A percentile compares a stretch with the other conserved stretches of the same genome.
Evolutionary conservation across 192 early-diverging fungal genomes (phyloP).

Genomic region (Bifiguratus adelaidae): DNA sequence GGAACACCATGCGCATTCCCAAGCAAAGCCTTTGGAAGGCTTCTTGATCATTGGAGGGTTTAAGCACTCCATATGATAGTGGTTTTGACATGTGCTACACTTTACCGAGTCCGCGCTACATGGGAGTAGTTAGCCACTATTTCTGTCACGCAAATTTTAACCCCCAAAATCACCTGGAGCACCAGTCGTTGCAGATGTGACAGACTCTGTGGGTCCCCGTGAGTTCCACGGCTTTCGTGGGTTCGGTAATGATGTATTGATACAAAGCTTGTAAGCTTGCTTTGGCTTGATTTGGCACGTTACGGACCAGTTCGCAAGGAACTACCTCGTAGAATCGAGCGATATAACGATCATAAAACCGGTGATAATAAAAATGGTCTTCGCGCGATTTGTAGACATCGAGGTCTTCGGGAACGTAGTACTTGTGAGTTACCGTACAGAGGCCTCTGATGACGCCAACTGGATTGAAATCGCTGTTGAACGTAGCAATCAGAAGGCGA

Average conservation of each 20-base stretch:
- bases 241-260: constrained; percentile 80
- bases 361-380: constrained; percentile 79
- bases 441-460: constrained; percentile 71
- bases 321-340: constrained; percentile 81
- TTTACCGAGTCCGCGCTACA: constrained; percentile 53
- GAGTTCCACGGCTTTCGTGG: constrained; percentile 68
- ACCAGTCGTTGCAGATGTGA: constrained; percentile 62
- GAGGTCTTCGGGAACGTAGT: constrained; percentile 47
- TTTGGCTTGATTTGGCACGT: constrained; percentile 65
- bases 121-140: no score
- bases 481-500: constrained; percentile 68
- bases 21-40: constrained; percentile 78
- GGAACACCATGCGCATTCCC: constrained; percentile 72
- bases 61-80: constrained; percentile 76
- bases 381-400: constrained; percentile 45
- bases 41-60: constrained; percentile 66
- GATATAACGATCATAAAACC: constrained; percentile 87
- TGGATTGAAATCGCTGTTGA: constrained; percentile 83
- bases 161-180: constrained; percentile 39
- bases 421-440: constrained; percentile 59
- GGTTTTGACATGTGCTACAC: constrained; percentile 64
- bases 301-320: constrained; percentile 65
- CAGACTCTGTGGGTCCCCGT: constrained; percentile 60
- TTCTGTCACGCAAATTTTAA: no score
- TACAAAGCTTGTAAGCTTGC: constrained; percentile 54